phyloP scores from a whole-genome alignment of 768 basidiomycete species.

The Trametes coccinea region DNA sequence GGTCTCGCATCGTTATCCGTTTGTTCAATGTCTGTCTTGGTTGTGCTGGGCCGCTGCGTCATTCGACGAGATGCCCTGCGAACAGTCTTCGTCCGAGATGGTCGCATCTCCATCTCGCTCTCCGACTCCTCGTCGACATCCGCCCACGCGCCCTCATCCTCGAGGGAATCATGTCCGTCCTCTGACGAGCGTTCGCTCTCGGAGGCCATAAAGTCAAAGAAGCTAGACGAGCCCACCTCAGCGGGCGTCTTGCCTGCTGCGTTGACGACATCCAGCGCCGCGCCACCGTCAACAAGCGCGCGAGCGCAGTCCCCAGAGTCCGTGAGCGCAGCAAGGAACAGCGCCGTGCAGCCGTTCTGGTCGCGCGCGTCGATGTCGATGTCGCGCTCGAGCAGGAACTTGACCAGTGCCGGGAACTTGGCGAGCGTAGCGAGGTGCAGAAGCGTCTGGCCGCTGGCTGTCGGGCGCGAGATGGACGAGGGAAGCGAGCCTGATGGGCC shows the following conservation, averaged over 20 bases:
- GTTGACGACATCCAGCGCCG: constrained; percentile 76
- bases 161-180: constrained; percentile 35
- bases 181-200: constrained; percentile 27
- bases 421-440: constrained; percentile 86
- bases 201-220: constrained; percentile 43
- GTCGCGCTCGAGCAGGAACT: constrained; percentile 68
- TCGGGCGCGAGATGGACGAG: constrained; percentile 69
- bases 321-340: constrained; percentile 80
- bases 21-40: not conserved
- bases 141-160: constrained; percentile 64
- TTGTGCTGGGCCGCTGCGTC: constrained; percentile 2
- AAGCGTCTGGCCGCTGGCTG: constrained; percentile 77
- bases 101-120: constrained; percentile 31
- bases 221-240: constrained; percentile 52
- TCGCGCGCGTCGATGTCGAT: constrained; percentile 86
- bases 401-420: constrained; percentile 67
- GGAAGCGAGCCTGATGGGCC: constrained; percentile 44
- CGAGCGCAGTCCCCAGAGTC: constrained; percentile 63
- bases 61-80: constrained; percentile 15
- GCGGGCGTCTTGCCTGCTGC: constrained; percentile 67
- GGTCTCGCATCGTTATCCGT: not conserved
- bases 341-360: constrained; percentile 84
- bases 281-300: constrained; percentile 76
- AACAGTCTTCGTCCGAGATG: not conserved
- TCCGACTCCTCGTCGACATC: constrained; percentile 71